phyloP scores from a whole-genome alignment of 106 monocot species.

The Triglochin maritima region DNA sequence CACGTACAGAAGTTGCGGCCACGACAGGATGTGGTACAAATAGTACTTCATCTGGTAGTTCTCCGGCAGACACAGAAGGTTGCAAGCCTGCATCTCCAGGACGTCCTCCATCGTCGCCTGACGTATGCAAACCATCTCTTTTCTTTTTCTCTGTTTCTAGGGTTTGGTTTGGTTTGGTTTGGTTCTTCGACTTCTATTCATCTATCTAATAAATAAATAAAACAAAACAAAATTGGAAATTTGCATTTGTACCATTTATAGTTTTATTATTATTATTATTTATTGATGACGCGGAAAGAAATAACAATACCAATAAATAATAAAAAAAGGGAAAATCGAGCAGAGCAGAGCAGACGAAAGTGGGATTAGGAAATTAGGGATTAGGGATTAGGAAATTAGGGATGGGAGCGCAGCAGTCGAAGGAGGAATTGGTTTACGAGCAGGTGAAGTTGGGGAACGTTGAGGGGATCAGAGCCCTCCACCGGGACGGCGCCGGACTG shows the following conservation, averaged over 20 bases:
- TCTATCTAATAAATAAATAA: too few relatives aligned
- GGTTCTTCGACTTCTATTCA: too few relatives aligned
- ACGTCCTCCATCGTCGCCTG: conserved; percentile 62
- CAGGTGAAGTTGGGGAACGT: conserved; percentile 69
- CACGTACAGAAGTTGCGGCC: conserved; percentile 73
- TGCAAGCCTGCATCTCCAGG: conserved; percentile 74
- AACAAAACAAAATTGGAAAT: too few relatives aligned
- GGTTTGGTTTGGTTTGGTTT: not conserved
- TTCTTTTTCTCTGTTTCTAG: too few relatives aligned
- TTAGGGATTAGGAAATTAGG: too few relatives aligned
- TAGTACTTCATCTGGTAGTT: conserved; percentile 86
- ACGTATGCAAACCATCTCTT: conserved; percentile 57
- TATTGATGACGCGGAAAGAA: too few relatives aligned
- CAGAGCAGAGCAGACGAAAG: too few relatives aligned
- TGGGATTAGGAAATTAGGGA: too few relatives aligned
- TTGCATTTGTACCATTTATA: too few relatives aligned
- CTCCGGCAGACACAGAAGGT: conserved; percentile 66
- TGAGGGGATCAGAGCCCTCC: conserved; percentile 50
- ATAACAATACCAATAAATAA: too few relatives aligned
- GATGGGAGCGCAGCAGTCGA: conserved; percentile 78
- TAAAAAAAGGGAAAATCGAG: too few relatives aligned
- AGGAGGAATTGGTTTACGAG: conserved; percentile 71
- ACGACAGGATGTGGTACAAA: conserved; percentile 69
- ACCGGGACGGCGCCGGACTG: conserved; percentile 58
- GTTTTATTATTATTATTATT: too few relatives aligned